Conservation (phyloP, 2,329 filamentous ascomycete genomes). For the Penicillium oxalicum region DNA sequence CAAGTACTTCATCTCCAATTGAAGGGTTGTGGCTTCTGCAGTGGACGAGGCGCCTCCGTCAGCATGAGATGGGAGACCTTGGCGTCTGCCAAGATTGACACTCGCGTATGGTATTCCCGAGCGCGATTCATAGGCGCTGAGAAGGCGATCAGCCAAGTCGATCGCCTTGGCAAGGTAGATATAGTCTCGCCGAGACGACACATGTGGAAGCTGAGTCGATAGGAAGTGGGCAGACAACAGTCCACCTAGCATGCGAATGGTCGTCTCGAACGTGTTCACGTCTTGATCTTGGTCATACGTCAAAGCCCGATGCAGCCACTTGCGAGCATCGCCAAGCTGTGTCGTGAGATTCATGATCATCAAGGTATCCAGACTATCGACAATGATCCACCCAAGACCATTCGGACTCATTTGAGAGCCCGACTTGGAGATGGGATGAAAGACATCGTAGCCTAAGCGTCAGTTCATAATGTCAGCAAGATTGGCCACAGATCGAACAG, state of each 20-base stretch:
- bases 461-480: too few species aligned
- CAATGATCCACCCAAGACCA: conserved; percentile 95
- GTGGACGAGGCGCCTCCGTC: conserved; percentile 88
- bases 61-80: conserved; percentile 73
- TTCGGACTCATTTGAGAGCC: conserved; percentile 79
- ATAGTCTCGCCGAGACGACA: conserved; percentile 74
- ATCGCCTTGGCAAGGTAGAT: conserved; percentile 93
- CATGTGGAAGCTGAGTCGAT: conserved; percentile 72
- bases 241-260: conserved; percentile 93
- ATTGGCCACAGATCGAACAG: too few species aligned
- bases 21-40: conserved; percentile 83
- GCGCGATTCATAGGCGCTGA: conserved; percentile 79
- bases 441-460: conserved; percentile 59
- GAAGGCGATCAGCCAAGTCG: conserved; percentile 79
- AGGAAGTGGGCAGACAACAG: conserved; percentile 90
- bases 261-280: conserved; percentile 96
- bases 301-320: conserved; percentile 78
- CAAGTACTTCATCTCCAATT: conserved; percentile 95
- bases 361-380: conserved; percentile 91
- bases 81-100: conserved; percentile 72
- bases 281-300: conserved; percentile 89
- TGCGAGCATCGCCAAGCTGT: conserved; percentile 72
- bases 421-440: conserved; percentile 71
- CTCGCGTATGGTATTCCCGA: conserved; percentile 88
- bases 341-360: conserved; percentile 97